Evolutionary conservation across 2,329 filamentous ascomycete genomes (phyloP).

Genomic region (Trichoderma guizhouense): DNA sequence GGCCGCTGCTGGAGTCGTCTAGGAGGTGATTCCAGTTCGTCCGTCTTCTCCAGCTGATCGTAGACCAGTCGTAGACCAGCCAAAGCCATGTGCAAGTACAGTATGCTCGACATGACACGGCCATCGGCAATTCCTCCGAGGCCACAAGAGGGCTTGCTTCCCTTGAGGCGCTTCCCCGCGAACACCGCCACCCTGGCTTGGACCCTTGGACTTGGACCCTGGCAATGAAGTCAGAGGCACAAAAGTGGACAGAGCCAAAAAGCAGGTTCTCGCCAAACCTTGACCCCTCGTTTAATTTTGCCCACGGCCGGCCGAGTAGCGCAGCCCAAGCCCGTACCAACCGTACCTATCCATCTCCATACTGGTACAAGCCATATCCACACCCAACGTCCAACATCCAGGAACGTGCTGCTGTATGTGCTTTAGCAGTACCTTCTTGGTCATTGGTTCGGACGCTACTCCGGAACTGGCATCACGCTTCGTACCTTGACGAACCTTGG

Average conservation of each 20-base stretch:
- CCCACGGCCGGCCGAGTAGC: background rate
- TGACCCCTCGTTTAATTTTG: constrained; percentile 10
- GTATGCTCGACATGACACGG: background rate
- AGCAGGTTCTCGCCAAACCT: constrained; percentile 18
- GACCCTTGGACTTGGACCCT: constrained; percentile 10
- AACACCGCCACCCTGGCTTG: constrained; percentile 16
- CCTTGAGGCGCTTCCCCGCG: constrained; percentile 14
- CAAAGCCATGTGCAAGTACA: background rate
- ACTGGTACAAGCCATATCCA: background rate
- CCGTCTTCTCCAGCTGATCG: background rate
- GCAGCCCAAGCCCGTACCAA: background rate
- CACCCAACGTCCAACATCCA: constrained; percentile 3
- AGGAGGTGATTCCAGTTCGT: background rate
- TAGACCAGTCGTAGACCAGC: too few relatives aligned
- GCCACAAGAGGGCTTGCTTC: background rate
- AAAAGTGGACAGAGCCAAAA: constrained; percentile 1
- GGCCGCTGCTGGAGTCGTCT: background rate
- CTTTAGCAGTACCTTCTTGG: background rate
- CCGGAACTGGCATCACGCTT: background rate
- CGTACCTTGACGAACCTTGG: background rate
- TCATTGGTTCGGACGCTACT: background rate
- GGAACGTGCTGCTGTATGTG: constrained; percentile 3
- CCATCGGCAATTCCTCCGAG: constrained; percentile 3
- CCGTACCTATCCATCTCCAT: background rate
- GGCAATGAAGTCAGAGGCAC: constrained; percentile 18